Conservation (phyloP, 23 red algal genomes). For the Gracilaria caudata region DNA sequence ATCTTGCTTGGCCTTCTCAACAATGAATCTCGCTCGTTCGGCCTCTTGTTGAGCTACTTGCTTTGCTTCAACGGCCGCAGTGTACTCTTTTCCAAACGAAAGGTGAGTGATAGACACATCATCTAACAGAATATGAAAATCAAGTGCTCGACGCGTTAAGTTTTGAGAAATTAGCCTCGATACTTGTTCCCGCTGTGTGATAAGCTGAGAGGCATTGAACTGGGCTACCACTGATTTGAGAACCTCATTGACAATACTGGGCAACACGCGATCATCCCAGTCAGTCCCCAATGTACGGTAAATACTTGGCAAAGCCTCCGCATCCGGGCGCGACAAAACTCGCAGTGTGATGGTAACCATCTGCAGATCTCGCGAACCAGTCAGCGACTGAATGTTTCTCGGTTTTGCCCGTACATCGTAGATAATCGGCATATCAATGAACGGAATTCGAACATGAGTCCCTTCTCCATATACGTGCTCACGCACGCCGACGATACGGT, state of each 20-base stretch:
- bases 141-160: constrained; percentile 78
- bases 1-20: constrained; percentile 96
- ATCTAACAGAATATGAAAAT: constrained; percentile 96
- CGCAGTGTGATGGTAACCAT: constrained; percentile 98
- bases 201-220: constrained; percentile 95
- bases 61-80: constrained; percentile 94
- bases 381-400: constrained; percentile 88
- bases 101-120: constrained; percentile 99
- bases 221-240: constrained; percentile 97
- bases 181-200: constrained; percentile 97
- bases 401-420: constrained; percentile 96
- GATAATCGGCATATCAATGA: constrained; percentile 89
- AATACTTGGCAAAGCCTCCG: constrained; percentile 78
- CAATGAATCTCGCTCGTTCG: constrained; percentile 94
- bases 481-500: constrained; percentile 91
- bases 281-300: constrained; percentile 92
- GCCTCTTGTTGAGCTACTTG: constrained; percentile 99
- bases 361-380: constrained; percentile 95
- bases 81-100: constrained; percentile 98
- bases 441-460: constrained; percentile 93
- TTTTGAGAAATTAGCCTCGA: constrained; percentile 87
- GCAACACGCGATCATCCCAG: constrained; percentile 98
- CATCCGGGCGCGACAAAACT: constrained; percentile 85
- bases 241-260: constrained; percentile 99
- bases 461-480: constrained; percentile 90